phyloP scores from a whole-genome alignment of 1,139 yeast genomes.

The Magnusiomyces fungicola region DNA sequence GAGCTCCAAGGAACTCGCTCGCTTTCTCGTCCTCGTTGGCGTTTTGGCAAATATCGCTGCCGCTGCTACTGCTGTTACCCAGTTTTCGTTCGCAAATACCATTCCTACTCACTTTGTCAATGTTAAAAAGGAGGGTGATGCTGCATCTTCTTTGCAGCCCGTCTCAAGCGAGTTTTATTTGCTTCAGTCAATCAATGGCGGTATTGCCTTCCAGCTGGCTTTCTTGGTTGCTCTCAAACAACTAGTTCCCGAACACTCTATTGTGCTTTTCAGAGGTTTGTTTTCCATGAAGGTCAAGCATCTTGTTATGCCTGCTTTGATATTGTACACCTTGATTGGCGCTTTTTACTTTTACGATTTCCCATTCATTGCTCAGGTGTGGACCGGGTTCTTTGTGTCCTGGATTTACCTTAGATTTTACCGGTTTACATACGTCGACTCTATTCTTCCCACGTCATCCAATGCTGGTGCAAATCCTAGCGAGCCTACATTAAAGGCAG shows the following conservation, averaged over 20 bases:
- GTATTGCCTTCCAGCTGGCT: conserved; percentile 62
- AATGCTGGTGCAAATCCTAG: conserved; percentile 15
- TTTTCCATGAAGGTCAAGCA: conserved; percentile 61
- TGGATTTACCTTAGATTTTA: conserved; percentile 74
- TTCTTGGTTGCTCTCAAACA: conserved; percentile 84
- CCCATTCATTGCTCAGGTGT: conserved; percentile 18
- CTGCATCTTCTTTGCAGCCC: neutral
- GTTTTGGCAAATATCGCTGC: conserved; percentile 20
- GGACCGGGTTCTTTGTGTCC: conserved; percentile 59
- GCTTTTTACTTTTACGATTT: conserved; percentile 19
- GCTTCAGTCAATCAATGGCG: conserved; percentile 52
- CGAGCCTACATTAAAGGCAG: conserved; percentile 10
- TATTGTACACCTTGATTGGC: conserved; percentile 34
- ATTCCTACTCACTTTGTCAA: neutral
- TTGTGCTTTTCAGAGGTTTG: conserved; percentile 56
- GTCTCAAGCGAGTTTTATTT: neutral
- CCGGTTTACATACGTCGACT: conserved; percentile 41
- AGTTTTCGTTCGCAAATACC: neutral
- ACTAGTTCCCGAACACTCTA: conserved; percentile 79
- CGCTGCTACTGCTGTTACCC: neutral
- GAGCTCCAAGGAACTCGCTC: conserved; percentile 54
- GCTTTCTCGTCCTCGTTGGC: conserved; percentile 52
- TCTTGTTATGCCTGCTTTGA: conserved; percentile 55
- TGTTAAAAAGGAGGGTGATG: neutral
- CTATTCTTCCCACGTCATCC: conserved; percentile 25